Conservation (phyloP, 2,329 filamentous ascomycete genomes). For the Spiromastix sp. region DNA sequence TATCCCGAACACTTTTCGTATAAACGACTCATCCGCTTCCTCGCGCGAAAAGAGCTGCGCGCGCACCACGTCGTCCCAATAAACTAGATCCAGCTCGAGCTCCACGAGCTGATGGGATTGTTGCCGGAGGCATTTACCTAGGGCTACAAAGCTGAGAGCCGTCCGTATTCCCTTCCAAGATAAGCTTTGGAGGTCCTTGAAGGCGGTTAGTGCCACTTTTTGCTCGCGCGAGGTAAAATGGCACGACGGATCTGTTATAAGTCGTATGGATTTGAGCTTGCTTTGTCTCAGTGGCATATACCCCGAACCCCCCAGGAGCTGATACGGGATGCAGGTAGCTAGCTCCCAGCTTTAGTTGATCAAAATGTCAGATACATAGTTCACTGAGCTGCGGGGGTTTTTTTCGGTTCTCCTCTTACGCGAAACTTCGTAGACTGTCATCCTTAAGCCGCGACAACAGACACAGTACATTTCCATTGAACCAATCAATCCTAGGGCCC, state of each 20-base stretch:
- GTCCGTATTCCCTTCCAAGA: slow-evolving; percentile 3
- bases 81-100: neutral
- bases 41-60: neutral
- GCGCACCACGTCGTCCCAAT: neutral
- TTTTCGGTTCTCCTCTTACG: too few species aligned
- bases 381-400: too few species aligned
- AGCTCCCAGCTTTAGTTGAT: neutral
- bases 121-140: neutral
- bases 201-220: neutral
- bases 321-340: slow-evolving; percentile 3
- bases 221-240: too few species aligned
- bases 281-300: slow-evolving; percentile 1
- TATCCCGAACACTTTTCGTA: neutral
- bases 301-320: slow-evolving; percentile 1
- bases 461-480: neutral
- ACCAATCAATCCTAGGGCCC: neutral
- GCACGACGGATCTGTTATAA: neutral
- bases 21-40: neutral
- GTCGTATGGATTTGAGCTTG: neutral
- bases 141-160: neutral
- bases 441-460: neutral
- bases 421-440: slow-evolving; percentile 2
- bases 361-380: neutral
- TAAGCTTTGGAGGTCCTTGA: slow-evolving; percentile 2
- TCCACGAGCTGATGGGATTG: neutral